These are phyloP conservation scores for Eucalyptus erythrocorys DNA, from an alignment of 345 rosid species.

Conservation along the genomic window DNA sequence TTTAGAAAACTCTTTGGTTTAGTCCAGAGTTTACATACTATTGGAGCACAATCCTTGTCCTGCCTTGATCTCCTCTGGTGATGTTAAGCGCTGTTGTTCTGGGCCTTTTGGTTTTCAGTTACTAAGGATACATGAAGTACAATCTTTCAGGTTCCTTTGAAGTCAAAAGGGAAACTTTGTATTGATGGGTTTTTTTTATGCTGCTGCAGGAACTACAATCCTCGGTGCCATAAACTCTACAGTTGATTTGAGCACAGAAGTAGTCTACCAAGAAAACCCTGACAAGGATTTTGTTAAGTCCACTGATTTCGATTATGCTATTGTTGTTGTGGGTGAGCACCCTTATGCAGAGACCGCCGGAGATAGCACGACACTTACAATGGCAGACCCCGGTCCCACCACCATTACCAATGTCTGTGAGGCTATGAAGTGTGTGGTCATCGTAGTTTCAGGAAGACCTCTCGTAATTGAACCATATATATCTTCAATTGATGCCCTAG, in stretches of 20 bases:
- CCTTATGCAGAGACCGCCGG: slow-evolving; percentile 82
- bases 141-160: not conserved
- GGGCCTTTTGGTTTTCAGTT: not conserved
- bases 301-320: slow-evolving; percentile 58
- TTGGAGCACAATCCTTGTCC: not conserved
- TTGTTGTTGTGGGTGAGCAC: slow-evolving; percentile 73
- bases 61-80: not conserved
- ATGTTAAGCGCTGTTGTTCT: not conserved
- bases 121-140: not conserved
- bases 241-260: slow-evolving; percentile 57
- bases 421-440: slow-evolving; percentile 60
- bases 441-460: slow-evolving; percentile 83
- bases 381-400: slow-evolving; percentile 58
- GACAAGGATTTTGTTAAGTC: slow-evolving; percentile 56
- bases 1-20: not conserved
- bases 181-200: not conserved
- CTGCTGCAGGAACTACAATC: slow-evolving; percentile 59
- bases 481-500: slow-evolving; percentile 53
- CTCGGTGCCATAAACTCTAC: slow-evolving; percentile 58
- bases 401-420: slow-evolving; percentile 53
- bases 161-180: not conserved
- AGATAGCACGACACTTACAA: slow-evolving; percentile 58
- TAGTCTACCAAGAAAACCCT: slow-evolving; percentile 56
- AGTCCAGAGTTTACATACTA: not conserved
- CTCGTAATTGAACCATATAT: slow-evolving; percentile 68